Base-by-base conservation (phyloP, 2,329 filamentous ascomycete species). In the Fusarium sp. region DNA sequence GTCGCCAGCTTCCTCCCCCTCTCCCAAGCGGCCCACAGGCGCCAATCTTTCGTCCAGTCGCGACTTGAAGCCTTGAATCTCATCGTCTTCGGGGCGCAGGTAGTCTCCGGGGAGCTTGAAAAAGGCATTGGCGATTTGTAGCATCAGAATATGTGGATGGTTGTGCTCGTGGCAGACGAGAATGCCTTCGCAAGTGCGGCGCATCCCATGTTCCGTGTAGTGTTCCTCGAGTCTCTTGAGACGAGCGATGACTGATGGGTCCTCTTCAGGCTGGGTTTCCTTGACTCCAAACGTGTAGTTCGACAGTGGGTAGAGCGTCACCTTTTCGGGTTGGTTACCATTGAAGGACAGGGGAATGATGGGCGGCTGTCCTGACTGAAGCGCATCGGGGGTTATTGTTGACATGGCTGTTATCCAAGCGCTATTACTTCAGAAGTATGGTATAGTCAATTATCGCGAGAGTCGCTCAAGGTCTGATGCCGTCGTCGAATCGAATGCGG, bases 221-320 rank as follows among this genome's bases (percentile, higher is more conserved):
- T 99, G 95, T 81, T 98, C 95, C 81, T 98, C 94, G n/a, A 99
- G 88, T 13, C 96, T 91, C 85, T 95, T 95, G 73, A 99, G 86
- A 5, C 96, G 93, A 62, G 96, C 95, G 63, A 97, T 90, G 4
- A 99, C 96, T 1, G 94, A 98, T 0, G 95, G 95, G 79, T 99
- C 96, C 83, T 99, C 96, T 83, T 99, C 96, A 4, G 95, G 96
- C 81, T 99, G 96, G 27, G 93, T 97, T 86, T 98, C 96, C 84
- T 99, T 99, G 68, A 97, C 97, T 71, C 95, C 95, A 79, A 99
- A 98, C 29, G 96, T 98, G 87, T 99, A 99, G 87, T 98, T 99
- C 75, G 94, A 97, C 53, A 99, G 89, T 38, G 96, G 96, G 80
- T 95, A 98, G 31, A 99, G 89, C 58, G 93, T 93, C 79, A 99